Evolutionary conservation across 208 protist species (phyloP).

Genomic region (Acanthamoeba lenticulata): DNA sequence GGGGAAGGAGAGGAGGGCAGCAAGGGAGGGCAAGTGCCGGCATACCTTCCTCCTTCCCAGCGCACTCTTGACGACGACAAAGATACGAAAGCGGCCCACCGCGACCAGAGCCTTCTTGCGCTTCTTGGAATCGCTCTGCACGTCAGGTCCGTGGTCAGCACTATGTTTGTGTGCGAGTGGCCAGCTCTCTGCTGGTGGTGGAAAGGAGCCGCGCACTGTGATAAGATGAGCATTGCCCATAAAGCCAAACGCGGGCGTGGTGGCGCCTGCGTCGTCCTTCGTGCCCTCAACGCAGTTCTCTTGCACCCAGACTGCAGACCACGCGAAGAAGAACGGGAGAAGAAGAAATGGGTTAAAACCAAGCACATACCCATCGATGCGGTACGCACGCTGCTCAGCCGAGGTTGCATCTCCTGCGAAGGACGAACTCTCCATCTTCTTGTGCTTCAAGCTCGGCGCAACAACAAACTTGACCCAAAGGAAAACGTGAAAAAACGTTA

Average conservation of each 20-base stretch:
- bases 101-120: not conserved
- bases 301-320: not conserved
- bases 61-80: not conserved
- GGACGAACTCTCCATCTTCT: no score
- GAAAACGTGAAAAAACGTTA: no score
- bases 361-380: no score
- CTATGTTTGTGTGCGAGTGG: not conserved
- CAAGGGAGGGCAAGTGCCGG: not conserved
- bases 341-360: no score
- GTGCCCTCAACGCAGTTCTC: constrained; percentile 1
- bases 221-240: not conserved
- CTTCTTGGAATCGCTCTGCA: not conserved
- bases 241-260: not conserved
- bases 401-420: no score
- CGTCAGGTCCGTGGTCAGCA: not conserved
- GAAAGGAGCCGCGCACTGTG: not conserved
- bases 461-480: no score
- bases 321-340: not conserved
- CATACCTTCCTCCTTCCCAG: not conserved
- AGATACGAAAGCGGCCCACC: not conserved
- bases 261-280: not conserved
- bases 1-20: not conserved
- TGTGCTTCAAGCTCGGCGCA: no score
- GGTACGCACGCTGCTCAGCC: no score
- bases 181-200: no score